Base-by-base conservation (phyloP, 2,329 filamentous ascomycete species). In the Colletotrichum chlorophyti region DNA sequence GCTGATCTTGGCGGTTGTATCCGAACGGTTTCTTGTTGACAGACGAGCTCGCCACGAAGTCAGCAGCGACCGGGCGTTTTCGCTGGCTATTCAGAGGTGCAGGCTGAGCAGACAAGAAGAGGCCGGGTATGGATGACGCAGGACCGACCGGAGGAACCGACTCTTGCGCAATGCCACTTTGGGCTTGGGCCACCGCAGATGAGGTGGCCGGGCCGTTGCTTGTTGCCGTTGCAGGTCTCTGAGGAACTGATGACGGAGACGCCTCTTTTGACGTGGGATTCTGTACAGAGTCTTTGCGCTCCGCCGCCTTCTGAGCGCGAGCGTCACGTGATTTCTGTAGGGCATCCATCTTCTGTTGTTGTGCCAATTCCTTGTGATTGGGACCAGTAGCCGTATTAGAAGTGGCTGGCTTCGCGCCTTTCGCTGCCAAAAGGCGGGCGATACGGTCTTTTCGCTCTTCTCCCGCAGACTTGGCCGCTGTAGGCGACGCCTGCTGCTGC, bases 271-370 rank as follows among this genome's bases (percentile, higher is more conserved):
- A 49, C 12, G 41, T 41, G 10, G 50, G 21, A 31, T 37, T 21
- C 26, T 60, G 57, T 19, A 60, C 10, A 27, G 51, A 55, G 12
- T 38, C 32, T 15, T 57, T 60, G n/a, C 51, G 57, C 23, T 49
- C 57, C n/a, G 54, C 62, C 72, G 73, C 54, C 49, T 70, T 72
- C 54, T 72, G 72, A 34, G 72, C 70, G 43, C 72, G 74, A 5
- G 72, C 75, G 66, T 82, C 78, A 27, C 83, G 77, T 31, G 81
- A 76, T 65, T 85, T 87, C 64, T 86, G 86, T 19, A 95, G 75
- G 19, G 89, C 89, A 59, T 92, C 91, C 68, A 96, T 88, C 64
- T 91, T 92, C 68, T 91, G 85, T 63, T 91, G 86, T 42, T 93
- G 80, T 27, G 93, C 75, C 58, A 81, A 83, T 55, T 91, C 91